Evolutionary conservation across 108 stramenopile species (phyloP).

Genomic region (Bacterosira constricta): DNA sequence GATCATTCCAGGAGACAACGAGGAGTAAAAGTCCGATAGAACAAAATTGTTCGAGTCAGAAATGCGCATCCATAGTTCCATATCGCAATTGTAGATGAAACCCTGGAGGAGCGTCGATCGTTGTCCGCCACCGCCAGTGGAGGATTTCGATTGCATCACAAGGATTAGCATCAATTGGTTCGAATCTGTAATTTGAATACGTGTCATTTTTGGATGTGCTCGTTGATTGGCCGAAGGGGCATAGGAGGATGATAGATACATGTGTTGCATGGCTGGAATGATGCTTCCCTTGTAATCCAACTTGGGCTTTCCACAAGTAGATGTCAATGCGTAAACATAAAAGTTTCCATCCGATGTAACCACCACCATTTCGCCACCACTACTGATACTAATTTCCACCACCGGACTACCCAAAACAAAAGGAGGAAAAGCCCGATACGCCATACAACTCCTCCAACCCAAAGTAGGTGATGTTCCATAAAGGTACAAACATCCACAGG

Average conservation of each 20-base stretch:
- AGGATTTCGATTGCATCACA: slow-evolving; percentile 32
- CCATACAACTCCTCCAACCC: slow-evolving; percentile 69
- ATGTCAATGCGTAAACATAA: slow-evolving; percentile 57
- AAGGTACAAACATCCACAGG: slow-evolving; percentile 74
- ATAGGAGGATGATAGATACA: slow-evolving; percentile 55
- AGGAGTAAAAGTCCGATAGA: slow-evolving; percentile 83
- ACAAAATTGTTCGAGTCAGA: slow-evolving; percentile 78
- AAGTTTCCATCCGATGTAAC: slow-evolving; percentile 77
- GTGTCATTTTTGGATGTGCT: slow-evolving; percentile 61
- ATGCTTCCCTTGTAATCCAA: slow-evolving; percentile 75
- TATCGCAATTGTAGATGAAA: slow-evolving; percentile 68
- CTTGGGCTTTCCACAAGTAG: slow-evolving; percentile 31
- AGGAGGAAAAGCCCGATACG: slow-evolving; percentile 79
- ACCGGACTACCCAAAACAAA: slow-evolving; percentile 70
- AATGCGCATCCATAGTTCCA: slow-evolving; percentile 83
- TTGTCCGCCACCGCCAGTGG: too few species aligned
- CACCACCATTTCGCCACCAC: slow-evolving; percentile 56
- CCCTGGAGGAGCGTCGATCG: slow-evolving; percentile 76
- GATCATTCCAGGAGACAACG: slow-evolving; percentile 42
- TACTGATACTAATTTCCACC: slow-evolving; percentile 41
- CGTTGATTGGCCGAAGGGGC: slow-evolving; percentile 2
- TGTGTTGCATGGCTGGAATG: slow-evolving; percentile 81
- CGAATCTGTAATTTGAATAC: slow-evolving; percentile 72
- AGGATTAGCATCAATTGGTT: slow-evolving; percentile 69
- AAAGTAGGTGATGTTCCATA: slow-evolving; percentile 79